Percentiles rank a stretch among this genome's conserved stretches.
Conservation (phyloP, 768 basidiomycete genomes). For the Agaricus subrufescens region DNA sequence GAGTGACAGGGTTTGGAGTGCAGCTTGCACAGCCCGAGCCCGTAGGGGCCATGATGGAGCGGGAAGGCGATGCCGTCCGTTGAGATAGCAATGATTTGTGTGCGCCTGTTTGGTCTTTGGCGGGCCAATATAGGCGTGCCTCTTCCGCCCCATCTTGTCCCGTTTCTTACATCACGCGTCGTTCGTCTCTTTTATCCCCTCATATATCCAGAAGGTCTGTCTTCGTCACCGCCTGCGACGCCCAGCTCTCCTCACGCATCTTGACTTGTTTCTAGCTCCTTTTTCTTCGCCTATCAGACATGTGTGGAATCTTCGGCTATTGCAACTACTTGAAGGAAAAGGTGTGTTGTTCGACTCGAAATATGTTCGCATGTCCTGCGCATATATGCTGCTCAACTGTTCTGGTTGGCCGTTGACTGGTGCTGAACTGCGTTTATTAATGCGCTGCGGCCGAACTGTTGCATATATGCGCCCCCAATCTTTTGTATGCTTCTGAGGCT, state of each 20-base stretch:
- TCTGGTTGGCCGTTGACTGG: background rate
- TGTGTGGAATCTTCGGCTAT: conserved; percentile 98
- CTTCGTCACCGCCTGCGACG: background rate
- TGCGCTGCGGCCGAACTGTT: background rate
- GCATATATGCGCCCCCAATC: background rate
- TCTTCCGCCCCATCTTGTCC: conserved; percentile 4
- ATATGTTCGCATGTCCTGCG: conserved; percentile 1
- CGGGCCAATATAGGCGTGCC: conserved; percentile 18
- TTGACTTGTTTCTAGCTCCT: conserved; percentile 2
- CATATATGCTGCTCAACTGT: background rate
- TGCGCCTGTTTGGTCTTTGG: conserved; percentile 21
- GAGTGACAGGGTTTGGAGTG: too few relatives aligned
- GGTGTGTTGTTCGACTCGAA: conserved; percentile 40
- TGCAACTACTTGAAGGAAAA: conserved; percentile 94
- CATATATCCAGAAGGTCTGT: conserved; percentile 12
- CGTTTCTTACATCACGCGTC: conserved; percentile 17
- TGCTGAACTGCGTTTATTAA: background rate
- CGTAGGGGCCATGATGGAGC: background rate
- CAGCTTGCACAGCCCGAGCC: too few relatives aligned
- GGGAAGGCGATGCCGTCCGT: conserved; percentile 1
- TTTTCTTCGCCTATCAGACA: conserved; percentile 24
- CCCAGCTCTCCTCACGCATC: conserved; percentile 4
- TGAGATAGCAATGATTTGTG: background rate
- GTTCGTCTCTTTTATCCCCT: conserved; percentile 13
- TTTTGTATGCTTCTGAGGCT: too few relatives aligned